Conservation (phyloP, 1,284 basidiomycete genomes). For the Omphalotus olearius region DNA sequence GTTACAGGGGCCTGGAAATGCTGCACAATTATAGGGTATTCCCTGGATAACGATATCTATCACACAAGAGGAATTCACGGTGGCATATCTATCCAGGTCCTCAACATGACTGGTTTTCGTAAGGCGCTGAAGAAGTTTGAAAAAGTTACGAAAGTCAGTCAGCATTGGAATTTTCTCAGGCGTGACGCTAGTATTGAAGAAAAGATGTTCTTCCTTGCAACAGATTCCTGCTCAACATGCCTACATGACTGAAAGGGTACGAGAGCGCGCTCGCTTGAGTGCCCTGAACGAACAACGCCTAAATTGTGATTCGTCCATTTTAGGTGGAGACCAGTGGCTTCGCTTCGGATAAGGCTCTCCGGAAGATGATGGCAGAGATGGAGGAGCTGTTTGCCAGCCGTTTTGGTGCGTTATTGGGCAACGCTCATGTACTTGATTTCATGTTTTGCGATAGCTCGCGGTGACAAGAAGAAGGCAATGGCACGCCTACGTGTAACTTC, state of each 20-base stretch:
- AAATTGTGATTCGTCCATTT: slow-evolving; percentile 4
- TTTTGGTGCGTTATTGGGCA: slow-evolving; percentile 54
- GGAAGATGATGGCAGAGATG: slow-evolving; percentile 67
- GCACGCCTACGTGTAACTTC: slow-evolving; percentile 59
- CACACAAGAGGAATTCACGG: background rate
- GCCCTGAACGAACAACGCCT: too few species aligned
- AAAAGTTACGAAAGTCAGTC: slow-evolving; percentile 73
- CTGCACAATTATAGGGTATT: slow-evolving; percentile 84
- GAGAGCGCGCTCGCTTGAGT: background rate
- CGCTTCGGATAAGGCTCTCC: slow-evolving; percentile 58
- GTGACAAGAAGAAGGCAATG: slow-evolving; percentile 80
- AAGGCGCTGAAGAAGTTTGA: slow-evolving; percentile 95
- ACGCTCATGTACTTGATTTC: background rate
- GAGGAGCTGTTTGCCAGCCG: slow-evolving; percentile 69
- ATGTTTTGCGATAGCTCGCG: slow-evolving; percentile 51
- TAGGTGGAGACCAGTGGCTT: slow-evolving; percentile 64
- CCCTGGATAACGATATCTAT: background rate
- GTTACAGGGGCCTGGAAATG: slow-evolving; percentile 62
- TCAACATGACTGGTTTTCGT: slow-evolving; percentile 88
- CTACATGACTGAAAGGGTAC: slow-evolving; percentile 76
- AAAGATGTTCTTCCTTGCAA: background rate
- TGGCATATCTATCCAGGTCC: slow-evolving; percentile 44
- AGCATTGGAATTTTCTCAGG: background rate
- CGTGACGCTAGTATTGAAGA: background rate
- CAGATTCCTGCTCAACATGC: slow-evolving; percentile 61